Percentiles rank a stretch among this genome's conserved stretches.
Evolutionary conservation across 1,284 basidiomycete genomes (phyloP).

Genomic region (Pseudozyma tsukubaensis): DNA sequence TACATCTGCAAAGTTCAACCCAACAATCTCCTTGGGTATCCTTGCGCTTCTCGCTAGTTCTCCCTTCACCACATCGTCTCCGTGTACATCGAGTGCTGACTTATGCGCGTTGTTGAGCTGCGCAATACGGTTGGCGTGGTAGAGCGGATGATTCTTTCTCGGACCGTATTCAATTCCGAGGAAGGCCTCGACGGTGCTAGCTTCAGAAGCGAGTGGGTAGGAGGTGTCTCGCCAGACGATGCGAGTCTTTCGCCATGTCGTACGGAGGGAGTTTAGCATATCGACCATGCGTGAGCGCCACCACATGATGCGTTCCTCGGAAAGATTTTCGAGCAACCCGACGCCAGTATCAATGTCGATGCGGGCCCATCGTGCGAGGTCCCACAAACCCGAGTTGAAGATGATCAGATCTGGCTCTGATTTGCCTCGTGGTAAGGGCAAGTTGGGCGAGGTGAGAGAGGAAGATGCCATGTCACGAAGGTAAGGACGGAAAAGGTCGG

Average conservation of each 20-base stretch:
- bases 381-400: conserved; percentile 68
- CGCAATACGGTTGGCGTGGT: conserved; percentile 56
- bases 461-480: conserved; percentile 39
- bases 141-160: conserved; percentile 59
- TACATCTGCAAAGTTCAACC: conserved; percentile 43
- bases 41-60: conserved; percentile 34
- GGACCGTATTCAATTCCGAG: conserved; percentile 40
- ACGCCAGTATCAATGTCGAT: conserved; percentile 62
- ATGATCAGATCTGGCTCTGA: conserved; percentile 68
- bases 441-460: conserved; percentile 23
- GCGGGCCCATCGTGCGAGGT: conserved; percentile 69
- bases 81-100: conserved; percentile 45
- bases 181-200: conserved; percentile 57
- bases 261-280: conserved; percentile 52
- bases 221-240: conserved; percentile 60
- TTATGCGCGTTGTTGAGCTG: conserved; percentile 60
- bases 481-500: conserved; percentile 65
- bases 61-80: conserved; percentile 58
- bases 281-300: conserved; percentile 66
- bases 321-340: conserved; percentile 59
- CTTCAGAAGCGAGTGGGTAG: conserved; percentile 41
- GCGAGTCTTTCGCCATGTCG: conserved; percentile 27
- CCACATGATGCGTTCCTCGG: conserved; percentile 66
- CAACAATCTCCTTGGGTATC: conserved; percentile 37
- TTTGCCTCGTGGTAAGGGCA: conserved; percentile 51